Base-by-base conservation (phyloP, 805 yeast genomes). In the Nakazawaea peltata region DNA sequence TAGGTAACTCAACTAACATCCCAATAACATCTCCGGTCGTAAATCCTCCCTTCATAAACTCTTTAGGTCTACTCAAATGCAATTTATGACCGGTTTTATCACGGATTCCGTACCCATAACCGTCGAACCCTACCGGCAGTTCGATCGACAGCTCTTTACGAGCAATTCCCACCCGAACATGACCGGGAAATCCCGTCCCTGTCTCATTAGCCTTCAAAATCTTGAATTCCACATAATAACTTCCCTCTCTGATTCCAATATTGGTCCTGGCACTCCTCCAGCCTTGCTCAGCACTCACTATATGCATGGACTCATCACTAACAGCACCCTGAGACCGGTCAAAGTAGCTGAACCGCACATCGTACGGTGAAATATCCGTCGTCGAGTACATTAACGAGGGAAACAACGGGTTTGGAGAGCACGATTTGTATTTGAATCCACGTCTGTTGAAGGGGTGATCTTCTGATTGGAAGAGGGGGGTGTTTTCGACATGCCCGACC, bases 41-140 rank as follows among this genome's bases (percentile, higher is more conserved):
- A 45, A 86, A 76, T 2, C 81, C 77, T 18, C 61, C 68, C 2
- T 57, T 47, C 65, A 80, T 63, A 43, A 74, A 72, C 23, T 69
- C 66, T 18, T 56, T 51, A 0, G 86, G 85, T 32, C 88, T 68
- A 40, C 90, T 78, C 29, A 81, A 57, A 44, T 92, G 94, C 17
- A 92, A 67, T 19, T 72, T 73, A 44, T 83, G 82, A 2, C 94
- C 88, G 5, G 69, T 66, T 25, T 70, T 68, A 57, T 90, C 97
- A 40, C 97, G 67, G 2, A 92, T 50, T 2, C 95, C 97, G 55
- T 92, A 90, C 0, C 96, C 90, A 58, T 87, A 92, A 0, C 87
- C 90, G 56, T 92, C 97, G 48, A 74, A 85, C 3, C 99, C 99
- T 5, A 88, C 92, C 0, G 99, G 97, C 0, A 94, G 95, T 46